phyloP scores from a whole-genome alignment of 306 rosid species.

The Purshia tridentata region DNA sequence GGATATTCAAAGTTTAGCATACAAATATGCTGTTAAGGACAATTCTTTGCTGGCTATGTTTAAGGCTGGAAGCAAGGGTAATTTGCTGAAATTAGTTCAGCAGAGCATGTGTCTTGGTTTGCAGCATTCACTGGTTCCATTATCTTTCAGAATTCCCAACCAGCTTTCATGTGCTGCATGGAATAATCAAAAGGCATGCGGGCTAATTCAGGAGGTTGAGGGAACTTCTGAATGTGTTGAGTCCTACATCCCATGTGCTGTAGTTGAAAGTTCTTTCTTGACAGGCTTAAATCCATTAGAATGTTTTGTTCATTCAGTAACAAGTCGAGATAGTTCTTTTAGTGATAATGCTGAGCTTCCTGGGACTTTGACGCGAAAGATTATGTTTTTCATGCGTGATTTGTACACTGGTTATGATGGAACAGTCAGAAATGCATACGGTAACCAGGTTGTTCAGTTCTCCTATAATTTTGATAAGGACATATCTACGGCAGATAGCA shows the following conservation, averaged over 20 bases:
- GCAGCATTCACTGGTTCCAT: conserved; percentile 79
- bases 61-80: conserved; percentile 99
- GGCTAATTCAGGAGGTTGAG: conserved; percentile 35
- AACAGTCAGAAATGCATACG: conserved; percentile 83
- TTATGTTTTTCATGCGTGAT: conserved; percentile 93
- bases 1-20: conserved; percentile 67
- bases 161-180: conserved; percentile 78
- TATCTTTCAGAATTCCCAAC: conserved; percentile 71
- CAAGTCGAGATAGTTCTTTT: conserved; percentile 81
- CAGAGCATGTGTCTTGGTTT: conserved; percentile 93
- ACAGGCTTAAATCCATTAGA: conserved; percentile 89
- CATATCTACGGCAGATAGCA: conserved; percentile 20
- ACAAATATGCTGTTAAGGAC: conserved; percentile 54
- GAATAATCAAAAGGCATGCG: conserved; percentile 59
- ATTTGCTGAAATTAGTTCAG: conserved; percentile 72
- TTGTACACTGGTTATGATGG: conserved; percentile 77
- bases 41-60: conserved; percentile 72
- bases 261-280: conserved; percentile 74
- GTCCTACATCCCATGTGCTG: conserved; percentile 80
- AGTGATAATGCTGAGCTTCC: conserved; percentile 97
- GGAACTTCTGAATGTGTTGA: conserved; percentile 37
- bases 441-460: conserved; percentile 78
- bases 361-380: conserved; percentile 78
- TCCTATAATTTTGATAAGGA: conserved; percentile 42
- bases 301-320: conserved; percentile 91